Evolutionary conservation across 2,329 filamentous ascomycete species (phyloP).

Genomic region (Chaetomium olivaceum): DNA sequence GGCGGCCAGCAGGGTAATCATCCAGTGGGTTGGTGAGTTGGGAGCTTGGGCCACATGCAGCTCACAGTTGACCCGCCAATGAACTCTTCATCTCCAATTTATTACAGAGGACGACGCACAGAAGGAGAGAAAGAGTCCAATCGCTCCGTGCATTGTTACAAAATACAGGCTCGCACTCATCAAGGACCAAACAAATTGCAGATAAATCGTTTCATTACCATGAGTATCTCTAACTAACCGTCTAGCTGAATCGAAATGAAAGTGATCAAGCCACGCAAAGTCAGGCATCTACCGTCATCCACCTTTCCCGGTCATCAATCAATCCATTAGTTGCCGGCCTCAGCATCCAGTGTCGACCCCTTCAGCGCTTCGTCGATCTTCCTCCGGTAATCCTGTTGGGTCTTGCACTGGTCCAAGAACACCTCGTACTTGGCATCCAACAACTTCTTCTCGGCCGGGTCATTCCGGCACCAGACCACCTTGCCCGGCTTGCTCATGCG

Average conservation of each 20-base stretch:
- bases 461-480: constrained; percentile 72
- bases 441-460: constrained; percentile 74
- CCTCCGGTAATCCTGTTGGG: constrained; percentile 78
- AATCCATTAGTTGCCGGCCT: not conserved
- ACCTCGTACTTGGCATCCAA: constrained; percentile 89
- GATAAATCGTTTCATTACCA: not conserved
- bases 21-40: not conserved
- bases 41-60: constrained; percentile 20
- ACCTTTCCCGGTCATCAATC: not conserved
- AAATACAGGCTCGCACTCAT: too few species aligned
- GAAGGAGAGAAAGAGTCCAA: not conserved
- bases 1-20: constrained; percentile 9
- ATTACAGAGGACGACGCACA: too few species aligned
- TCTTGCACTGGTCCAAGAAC: constrained; percentile 89
- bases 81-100: not conserved
- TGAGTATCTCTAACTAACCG: not conserved
- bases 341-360: constrained; percentile 31
- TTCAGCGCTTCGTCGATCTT: constrained; percentile 67
- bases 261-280: not conserved
- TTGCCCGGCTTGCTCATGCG: constrained; percentile 93
- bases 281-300: not conserved
- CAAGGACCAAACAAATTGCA: not conserved
- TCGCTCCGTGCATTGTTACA: too few species aligned
- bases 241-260: not conserved
- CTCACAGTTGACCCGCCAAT: not conserved